Evolutionary conservation across 495 filamentous ascomycete species (phyloP).

Genomic region (Penicillium waksmanii): DNA sequence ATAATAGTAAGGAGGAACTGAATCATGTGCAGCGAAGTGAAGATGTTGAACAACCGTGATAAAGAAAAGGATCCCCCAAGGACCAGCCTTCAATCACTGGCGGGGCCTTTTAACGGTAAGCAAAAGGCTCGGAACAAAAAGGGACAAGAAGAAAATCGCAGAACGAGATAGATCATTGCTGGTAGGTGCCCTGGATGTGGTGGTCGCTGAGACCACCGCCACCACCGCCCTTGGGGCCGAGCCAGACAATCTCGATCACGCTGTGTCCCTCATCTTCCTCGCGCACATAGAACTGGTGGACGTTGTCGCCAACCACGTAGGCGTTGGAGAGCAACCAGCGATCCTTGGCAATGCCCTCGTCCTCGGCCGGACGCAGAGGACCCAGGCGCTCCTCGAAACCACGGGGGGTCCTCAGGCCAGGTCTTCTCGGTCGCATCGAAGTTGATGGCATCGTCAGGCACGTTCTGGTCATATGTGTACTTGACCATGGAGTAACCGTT

Average conservation of each 20-base stretch:
- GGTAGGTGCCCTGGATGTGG: conserved; percentile 31
- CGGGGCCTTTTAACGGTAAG: conserved; percentile 3
- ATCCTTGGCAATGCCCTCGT: conserved; percentile 49
- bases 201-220: conserved; percentile 43
- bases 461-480: conserved; percentile 53
- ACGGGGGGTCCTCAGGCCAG: conserved; percentile 55
- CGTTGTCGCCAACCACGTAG: conserved; percentile 48
- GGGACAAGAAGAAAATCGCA: background rate
- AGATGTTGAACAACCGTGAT: conserved; percentile 16
- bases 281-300: conserved; percentile 52
- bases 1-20: conserved; percentile 18
- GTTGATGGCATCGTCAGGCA: conserved; percentile 51
- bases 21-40: conserved; percentile 49
- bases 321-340: conserved; percentile 50
- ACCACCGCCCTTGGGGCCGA: conserved; percentile 49
- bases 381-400: conserved; percentile 58
- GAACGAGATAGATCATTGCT: conserved; percentile 27
- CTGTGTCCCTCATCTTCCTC: conserved; percentile 52
- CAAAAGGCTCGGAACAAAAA: background rate
- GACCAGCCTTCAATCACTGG: conserved; percentile 31
- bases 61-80: conserved; percentile 23
- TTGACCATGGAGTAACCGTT: conserved; percentile 66
- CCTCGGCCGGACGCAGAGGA: conserved; percentile 49
- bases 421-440: conserved; percentile 64
- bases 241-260: conserved; percentile 55